Conservation (phyloP, 345 rosid species). For the Excoecaria agallocha region DNA sequence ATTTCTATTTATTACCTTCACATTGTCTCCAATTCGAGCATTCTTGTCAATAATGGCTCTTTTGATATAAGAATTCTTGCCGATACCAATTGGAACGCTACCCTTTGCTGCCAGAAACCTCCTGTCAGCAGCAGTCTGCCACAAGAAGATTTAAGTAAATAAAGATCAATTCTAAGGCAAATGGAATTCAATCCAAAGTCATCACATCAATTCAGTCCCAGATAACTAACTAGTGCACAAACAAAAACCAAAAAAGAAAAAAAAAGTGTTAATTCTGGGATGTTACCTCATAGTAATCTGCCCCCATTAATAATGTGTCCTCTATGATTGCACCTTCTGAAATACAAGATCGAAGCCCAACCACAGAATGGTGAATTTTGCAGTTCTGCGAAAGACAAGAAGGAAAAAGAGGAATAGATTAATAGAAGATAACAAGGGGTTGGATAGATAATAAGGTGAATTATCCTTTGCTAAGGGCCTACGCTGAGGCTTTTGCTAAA, state of each 20-base stretch:
- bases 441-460: background rate
- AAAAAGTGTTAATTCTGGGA: background rate
- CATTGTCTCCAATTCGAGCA: slow-evolving; percentile 84
- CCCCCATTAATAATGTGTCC: slow-evolving; percentile 91
- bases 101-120: slow-evolving; percentile 82
- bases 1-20: slow-evolving; percentile 54
- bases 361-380: slow-evolving; percentile 89
- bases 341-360: slow-evolving; percentile 94
- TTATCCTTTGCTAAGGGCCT: background rate
- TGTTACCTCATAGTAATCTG: slow-evolving; percentile 86
- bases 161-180: slow-evolving; percentile 10
- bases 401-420: background rate
- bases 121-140: slow-evolving; percentile 87
- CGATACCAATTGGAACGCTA: slow-evolving; percentile 86
- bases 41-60: slow-evolving; percentile 95
- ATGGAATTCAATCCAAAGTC: background rate
- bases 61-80: slow-evolving; percentile 79
- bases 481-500: background rate
- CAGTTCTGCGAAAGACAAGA: slow-evolving; percentile 56
- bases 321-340: slow-evolving; percentile 94
- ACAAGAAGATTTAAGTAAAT: background rate
- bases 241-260: background rate
- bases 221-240: background rate
- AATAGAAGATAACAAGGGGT: background rate
- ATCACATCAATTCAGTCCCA: slow-evolving; percentile 2